Base-by-base conservation (phyloP, 768 basidiomycete genomes). In the Naganishia antarctica region DNA sequence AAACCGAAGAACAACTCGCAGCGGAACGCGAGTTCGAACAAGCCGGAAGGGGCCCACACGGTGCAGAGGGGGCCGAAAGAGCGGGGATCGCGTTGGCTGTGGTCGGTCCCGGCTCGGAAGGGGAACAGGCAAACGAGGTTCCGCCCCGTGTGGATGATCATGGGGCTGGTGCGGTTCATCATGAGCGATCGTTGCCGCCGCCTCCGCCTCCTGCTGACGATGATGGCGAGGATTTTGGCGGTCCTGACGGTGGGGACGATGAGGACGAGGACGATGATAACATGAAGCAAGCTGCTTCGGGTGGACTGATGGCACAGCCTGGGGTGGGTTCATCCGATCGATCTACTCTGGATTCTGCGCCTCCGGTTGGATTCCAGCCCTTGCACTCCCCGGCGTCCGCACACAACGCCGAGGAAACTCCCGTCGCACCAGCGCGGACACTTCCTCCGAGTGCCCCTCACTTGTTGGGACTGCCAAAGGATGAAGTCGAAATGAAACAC, bases 51-150 rank as follows among this genome's bases (percentile, higher is more conserved):
- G 73, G 75, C 4, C 57, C 59, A 2, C 47, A 62, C 3, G 78
- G 75, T n/a, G 68, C 66, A 0, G 70, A 74, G 43, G 78, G 78
- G 26, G 78, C 76, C 12, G 47, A 57, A 16, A 69, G 67, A 3
- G 76, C 78, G 15, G 78, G 78, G 1, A 77, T 78, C 41, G 76
- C 78, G 13, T 49, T 77, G 37, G 69, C 66, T 1, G 65, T 70
- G n/a, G 67, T 69, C 21, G 31, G 58, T n/a, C n/a, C n/a, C 26
- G 11, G 45, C 13, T 18, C 50, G 31, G 31, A 28, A 32, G 29
- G 34, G 31, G 50, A 11, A 13, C 29, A 51, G 16, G 26, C 16
- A 34, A 18, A 28, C 21, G 16, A 12, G 4, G 50, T 31, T 4
- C 28, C 3, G 4, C 1, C 50, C 2, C 5, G n/a, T n/a, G n/a